Evolutionary conservation across 2,329 filamentous ascomycete genomes (phyloP), one percentile per base, ranked within the genome.

Genomic region (Reticulascus tulasneorum): DNA sequence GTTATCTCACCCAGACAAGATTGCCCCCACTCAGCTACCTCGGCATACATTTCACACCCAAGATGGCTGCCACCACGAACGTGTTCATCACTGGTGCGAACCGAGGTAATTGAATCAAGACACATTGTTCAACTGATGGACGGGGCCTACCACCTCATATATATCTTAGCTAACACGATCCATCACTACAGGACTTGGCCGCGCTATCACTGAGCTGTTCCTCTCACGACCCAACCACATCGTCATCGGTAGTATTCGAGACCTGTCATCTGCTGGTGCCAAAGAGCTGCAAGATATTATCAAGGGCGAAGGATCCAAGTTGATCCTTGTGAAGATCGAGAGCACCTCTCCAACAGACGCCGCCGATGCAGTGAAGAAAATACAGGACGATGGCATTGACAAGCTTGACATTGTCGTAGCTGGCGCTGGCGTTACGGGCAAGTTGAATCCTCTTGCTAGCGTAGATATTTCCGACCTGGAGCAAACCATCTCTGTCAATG

Each of bases 241-340:
- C 13, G 58, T 69, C 25, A 58, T 70, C 11, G 63, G 59, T 15
- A 60, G 58, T 6, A 52, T 64, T 20, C 42, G 42, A 4, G 28
- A 45, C 16, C 27, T 8, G 21, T 26, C 26, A 6, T 20, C 28
- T 3, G n/a, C 29, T 9, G 63, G 64, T 16, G 48, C 52, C 3
- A 19, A 49, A 2, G 44, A 50, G 4, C 52, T 67, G 6, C 32
- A 45, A 5, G 27, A 38, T 6, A 33, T 58, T 7, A 44, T 50
- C n/a, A 49, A 35, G 9, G 58, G 45, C 3, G 30, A 48, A 8
- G 53, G 53, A 19, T 59, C 51, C 18, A 34, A 38, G 23, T 33
- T 63, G 6, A 33, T 61, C 16, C 37, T 62, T 6, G 51, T 62
- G 11, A 49, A 52, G 12, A 51, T 59, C 19, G 55, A 63, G 33